Percentiles rank a stretch among this genome's conserved stretches.
These are phyloP conservation scores for Phalaenopsis equestris DNA, from an alignment of 106 monocot species.

Conservation along the genomic window DNA sequence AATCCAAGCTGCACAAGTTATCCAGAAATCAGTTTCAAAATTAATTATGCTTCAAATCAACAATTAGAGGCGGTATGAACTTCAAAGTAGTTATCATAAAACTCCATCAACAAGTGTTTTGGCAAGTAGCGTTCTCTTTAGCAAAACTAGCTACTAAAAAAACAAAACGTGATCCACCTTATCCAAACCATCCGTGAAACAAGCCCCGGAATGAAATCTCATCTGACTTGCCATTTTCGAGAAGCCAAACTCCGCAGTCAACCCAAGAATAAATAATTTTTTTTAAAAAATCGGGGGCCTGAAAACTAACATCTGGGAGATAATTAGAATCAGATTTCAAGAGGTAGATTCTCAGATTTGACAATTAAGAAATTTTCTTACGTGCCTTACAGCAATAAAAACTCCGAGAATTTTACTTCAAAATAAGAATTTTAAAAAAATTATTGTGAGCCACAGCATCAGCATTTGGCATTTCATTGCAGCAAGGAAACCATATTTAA, in stretches of 20 bases:
- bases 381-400: not conserved
- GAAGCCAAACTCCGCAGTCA: not conserved
- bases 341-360: not conserved
- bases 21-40: not conserved
- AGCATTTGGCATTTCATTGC: not conserved
- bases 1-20: conserved; percentile 3
- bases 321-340: not conserved
- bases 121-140: not conserved
- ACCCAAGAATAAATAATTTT: too few relatives aligned
- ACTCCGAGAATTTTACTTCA: not conserved
- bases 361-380: not conserved
- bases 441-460: not conserved
- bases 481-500: not conserved
- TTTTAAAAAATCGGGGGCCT: too few relatives aligned
- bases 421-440: not conserved
- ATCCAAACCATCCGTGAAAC: not conserved
- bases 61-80: not conserved
- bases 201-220: not conserved
- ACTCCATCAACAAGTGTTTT: not conserved
- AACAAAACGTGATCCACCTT: not conserved
- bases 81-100: not conserved
- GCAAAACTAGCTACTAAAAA: not conserved
- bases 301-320: not conserved
- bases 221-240: not conserved
- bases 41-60: not conserved